Conservation (phyloP, 2,329 filamentous ascomycete genomes). For the Aspergillus sp. region DNA sequence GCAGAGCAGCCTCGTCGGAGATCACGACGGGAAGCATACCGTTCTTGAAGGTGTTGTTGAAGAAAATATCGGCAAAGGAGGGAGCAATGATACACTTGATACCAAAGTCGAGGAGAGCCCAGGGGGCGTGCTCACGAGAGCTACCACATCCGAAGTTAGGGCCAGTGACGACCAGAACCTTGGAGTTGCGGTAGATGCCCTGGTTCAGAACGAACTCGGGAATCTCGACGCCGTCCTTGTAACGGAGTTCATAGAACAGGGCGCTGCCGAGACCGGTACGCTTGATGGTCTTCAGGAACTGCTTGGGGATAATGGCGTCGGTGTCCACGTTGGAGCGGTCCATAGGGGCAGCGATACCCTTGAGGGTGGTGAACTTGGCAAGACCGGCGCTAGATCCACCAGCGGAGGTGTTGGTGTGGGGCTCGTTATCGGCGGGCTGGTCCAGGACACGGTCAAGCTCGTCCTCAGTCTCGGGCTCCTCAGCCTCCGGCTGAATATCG, state of each 20-base stretch:
- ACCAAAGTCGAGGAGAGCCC: constrained; percentile 94
- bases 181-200: constrained; percentile 75
- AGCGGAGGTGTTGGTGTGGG: constrained; percentile 58
- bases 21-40: constrained; percentile 90
- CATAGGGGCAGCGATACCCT: constrained; percentile 82
- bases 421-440: constrained; percentile 57
- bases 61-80: constrained; percentile 89
- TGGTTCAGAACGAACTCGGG: constrained; percentile 84
- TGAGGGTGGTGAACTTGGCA: constrained; percentile 76
- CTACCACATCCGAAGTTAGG: constrained; percentile 93
- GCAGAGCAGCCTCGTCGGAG: constrained; percentile 60
- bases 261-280: constrained; percentile 86
- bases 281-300: constrained; percentile 99
- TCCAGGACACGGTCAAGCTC: constrained; percentile 62
- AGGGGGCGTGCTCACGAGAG: constrained; percentile 91
- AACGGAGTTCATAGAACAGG: constrained; percentile 82
- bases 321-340: constrained; percentile 91
- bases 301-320: constrained; percentile 98
- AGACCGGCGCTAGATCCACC: constrained; percentile 58
- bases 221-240: constrained; percentile 70
- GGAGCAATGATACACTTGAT: constrained; percentile 92
- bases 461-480: constrained; percentile 56
- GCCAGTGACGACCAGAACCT: constrained; percentile 88
- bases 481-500: constrained; percentile 56
- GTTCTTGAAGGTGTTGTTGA: constrained; percentile 99